These are phyloP conservation scores for Fusarium xylarioides DNA, from an alignment of 2,329 filamentous ascomycete genomes.

Conservation along the genomic window DNA sequence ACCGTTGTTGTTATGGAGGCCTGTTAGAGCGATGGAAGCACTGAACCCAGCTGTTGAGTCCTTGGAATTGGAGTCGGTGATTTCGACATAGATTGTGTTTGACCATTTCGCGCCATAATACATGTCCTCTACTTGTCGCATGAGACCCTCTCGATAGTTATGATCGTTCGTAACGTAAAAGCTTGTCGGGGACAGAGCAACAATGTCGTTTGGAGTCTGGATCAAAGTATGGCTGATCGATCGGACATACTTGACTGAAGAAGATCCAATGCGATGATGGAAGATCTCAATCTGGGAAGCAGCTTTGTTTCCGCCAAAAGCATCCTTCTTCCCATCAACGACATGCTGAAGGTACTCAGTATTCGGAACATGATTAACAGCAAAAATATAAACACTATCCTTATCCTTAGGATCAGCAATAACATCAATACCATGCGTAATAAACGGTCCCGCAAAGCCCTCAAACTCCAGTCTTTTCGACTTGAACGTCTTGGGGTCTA, in stretches of 20 bases:
- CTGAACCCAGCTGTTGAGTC: slow-evolving; percentile 38
- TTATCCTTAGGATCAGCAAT: slow-evolving; percentile 56
- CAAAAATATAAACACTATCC: slow-evolving; percentile 65
- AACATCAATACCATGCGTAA: slow-evolving; percentile 70
- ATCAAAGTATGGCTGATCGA: slow-evolving; percentile 63
- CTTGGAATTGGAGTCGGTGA: slow-evolving; percentile 48
- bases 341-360: slow-evolving; percentile 45
- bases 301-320: slow-evolving; percentile 46
- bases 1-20: slow-evolving; percentile 65
- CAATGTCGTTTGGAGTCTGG: slow-evolving; percentile 67
- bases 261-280: slow-evolving; percentile 58
- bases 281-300: slow-evolving; percentile 68
- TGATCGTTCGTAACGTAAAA: slow-evolving; percentile 72
- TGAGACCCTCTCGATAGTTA: slow-evolving; percentile 57
- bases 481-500: slow-evolving; percentile 55
- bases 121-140: slow-evolving; percentile 59
- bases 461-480: slow-evolving; percentile 52
- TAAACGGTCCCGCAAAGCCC: slow-evolving; percentile 62
- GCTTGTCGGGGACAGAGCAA: slow-evolving; percentile 55
- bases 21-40: slow-evolving; percentile 53
- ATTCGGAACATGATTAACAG: slow-evolving; percentile 67
- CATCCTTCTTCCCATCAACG: slow-evolving; percentile 12
- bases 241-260: slow-evolving; percentile 57
- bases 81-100: slow-evolving; percentile 51
- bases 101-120: slow-evolving; percentile 57